These are phyloP conservation scores for Phytophthora agathidicida DNA, from an alignment of 352 stramenopile species.

Conservation along the genomic window DNA sequence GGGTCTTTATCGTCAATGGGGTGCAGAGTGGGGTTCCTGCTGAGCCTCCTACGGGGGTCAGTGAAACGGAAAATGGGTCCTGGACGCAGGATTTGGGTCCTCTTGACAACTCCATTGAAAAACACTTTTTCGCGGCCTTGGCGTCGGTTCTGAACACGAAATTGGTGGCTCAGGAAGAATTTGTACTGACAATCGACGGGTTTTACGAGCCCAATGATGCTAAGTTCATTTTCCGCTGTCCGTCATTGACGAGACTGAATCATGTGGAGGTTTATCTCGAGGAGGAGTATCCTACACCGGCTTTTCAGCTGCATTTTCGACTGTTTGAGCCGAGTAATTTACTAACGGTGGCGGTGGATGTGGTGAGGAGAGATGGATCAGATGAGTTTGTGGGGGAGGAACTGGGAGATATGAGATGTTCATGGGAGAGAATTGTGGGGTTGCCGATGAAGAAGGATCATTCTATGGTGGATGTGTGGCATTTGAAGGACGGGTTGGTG, in stretches of 20 bases:
- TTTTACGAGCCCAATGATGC: conserved; percentile 63
- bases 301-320: conserved; percentile 59
- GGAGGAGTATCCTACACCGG: conserved; percentile 47
- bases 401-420: conserved; percentile 43
- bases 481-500: conserved; percentile 55
- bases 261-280: conserved; percentile 73
- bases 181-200: conserved; percentile 33
- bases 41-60: conserved; percentile 41
- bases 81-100: conserved; percentile 12
- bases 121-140: conserved; percentile 54
- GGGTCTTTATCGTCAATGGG: conserved; percentile 62
- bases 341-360: conserved; percentile 58
- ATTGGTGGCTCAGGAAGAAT: conserved; percentile 50
- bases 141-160: conserved; percentile 29
- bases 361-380: conserved; percentile 40
- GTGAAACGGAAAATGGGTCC: conserved; percentile 22
- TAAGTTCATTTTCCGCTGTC: conserved; percentile 65
- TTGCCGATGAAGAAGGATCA: conserved; percentile 60
- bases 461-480: conserved; percentile 81
- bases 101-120: conserved; percentile 27
- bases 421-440: conserved; percentile 67
- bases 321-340: conserved; percentile 49
- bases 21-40: conserved; percentile 28
- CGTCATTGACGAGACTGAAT: conserved; percentile 60
- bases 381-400: conserved; percentile 20